Conservation (phyloP, 805 yeast species). For the Wickerhamiella allomyrinae region DNA sequence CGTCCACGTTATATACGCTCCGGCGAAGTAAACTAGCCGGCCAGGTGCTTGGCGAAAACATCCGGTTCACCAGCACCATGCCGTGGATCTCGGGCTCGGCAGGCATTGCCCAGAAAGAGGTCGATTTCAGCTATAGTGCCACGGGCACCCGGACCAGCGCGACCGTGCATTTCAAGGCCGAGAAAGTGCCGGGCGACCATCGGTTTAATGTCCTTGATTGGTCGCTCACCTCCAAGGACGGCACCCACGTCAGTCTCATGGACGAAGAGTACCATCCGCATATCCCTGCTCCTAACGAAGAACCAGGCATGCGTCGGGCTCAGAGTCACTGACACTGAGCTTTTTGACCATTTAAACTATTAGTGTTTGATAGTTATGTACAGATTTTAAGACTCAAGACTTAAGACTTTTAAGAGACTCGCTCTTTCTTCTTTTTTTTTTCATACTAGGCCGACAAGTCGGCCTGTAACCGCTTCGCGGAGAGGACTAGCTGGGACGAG, state of each 20-base stretch:
- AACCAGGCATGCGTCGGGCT: constrained; percentile 16
- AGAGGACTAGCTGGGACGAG: too few relatives aligned
- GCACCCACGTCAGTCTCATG: constrained; percentile 32
- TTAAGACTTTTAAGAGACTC: too few relatives aligned
- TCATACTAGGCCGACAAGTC: too few relatives aligned
- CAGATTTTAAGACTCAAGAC: background rate
- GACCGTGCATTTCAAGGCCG: constrained; percentile 52
- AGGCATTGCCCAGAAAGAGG: constrained; percentile 68
- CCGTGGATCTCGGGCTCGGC: constrained; percentile 87
- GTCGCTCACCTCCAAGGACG: constrained; percentile 40
- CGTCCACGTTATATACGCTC: constrained; percentile 72
- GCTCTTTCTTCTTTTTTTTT: too few relatives aligned
- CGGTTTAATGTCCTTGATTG: constrained; percentile 49
- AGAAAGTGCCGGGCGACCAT: constrained; percentile 42
- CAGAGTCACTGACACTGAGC: too few relatives aligned
- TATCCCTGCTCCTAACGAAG: constrained; percentile 22
- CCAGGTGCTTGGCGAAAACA: constrained; percentile 55
- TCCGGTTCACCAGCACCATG: constrained; percentile 54
- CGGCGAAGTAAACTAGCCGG: constrained; percentile 59
- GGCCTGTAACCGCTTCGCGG: too few relatives aligned
- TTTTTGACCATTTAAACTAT: background rate
- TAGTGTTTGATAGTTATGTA: constrained; percentile 2
- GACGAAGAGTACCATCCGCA: constrained; percentile 31
- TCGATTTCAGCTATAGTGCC: constrained; percentile 58
- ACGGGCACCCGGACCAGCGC: constrained; percentile 48